Base-by-base conservation (phyloP, 768 basidiomycete genomes). In the Thelephora ganbajun region DNA sequence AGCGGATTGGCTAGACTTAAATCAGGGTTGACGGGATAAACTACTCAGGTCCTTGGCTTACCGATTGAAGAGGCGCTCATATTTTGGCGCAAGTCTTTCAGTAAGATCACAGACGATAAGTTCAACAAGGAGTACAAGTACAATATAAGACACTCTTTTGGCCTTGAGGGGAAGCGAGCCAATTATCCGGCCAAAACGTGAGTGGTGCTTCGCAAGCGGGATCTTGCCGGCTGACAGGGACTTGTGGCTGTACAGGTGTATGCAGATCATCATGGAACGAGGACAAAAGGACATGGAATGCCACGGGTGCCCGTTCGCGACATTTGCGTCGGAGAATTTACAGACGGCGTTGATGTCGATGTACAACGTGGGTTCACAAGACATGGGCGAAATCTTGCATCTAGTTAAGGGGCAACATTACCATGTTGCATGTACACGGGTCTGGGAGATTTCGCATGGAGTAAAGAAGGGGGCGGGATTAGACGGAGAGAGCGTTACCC, bases 41-140 rank as follows among this genome's bases (percentile, higher is more conserved):
- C 18, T 12, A 19, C 20, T 13, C 57, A 96, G 94, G 87, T 88
- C 1, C 69, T 98, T 48, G 96, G 96, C 6, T 65, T 99, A 49
- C 83, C 93, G 0, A 77, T 99, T 33, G 94, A 99, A 13, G 96
- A 99, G 64, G 92, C 96, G 1, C 61, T 97, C 43, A 66, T 74
- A 9, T 99, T 96, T 64, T 99, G 96, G 96, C 71, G 89, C 47
- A 86, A 80, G 59, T 81, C 86, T 20, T 96, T 94, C 61, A 78
- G 63, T 52, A 69, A 66, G 22, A 77, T 89, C 47, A 79, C 82
- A 9, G 94, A 97, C 50, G 91, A 97, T 66, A 83, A 90, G 61
- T 99, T 98, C 66, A 94, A 93, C 69, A 99, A 98, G 61, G 87
- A 96, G 60, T 83, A 97, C 72, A 83, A 79, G 56, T 99, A 99